phyloP scores from a whole-genome alignment of 1,284 basidiomycete genomes.

The Wallemia hederae region DNA sequence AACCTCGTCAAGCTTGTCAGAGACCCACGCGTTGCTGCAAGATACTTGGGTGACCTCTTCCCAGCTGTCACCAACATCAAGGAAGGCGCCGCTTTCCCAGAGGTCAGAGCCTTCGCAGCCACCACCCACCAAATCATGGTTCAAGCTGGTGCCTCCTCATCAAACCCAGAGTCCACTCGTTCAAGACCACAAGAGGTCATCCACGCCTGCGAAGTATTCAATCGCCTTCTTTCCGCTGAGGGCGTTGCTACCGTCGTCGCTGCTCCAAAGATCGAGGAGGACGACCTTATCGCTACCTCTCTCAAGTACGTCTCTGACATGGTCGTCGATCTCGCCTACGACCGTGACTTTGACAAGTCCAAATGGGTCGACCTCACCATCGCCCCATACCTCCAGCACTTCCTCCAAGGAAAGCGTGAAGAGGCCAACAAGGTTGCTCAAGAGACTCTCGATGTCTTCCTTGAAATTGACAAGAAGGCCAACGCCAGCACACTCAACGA shows the following conservation, averaged over 20 bases:
- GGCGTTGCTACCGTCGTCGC: neutral
- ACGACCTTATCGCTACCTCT: constrained; percentile 16
- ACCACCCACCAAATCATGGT: constrained; percentile 42
- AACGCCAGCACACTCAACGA: constrained; percentile 21
- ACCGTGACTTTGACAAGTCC: constrained; percentile 39
- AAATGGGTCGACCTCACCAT: constrained; percentile 41
- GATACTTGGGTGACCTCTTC: constrained; percentile 61
- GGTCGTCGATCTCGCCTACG: constrained; percentile 44
- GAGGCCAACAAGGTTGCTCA: constrained; percentile 25
- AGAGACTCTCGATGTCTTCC: constrained; percentile 37
- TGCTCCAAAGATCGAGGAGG: constrained; percentile 7
- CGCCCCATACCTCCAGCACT: constrained; percentile 28
- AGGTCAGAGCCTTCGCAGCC: constrained; percentile 75
- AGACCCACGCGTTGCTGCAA: constrained; percentile 62
- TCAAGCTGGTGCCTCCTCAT: constrained; percentile 48
- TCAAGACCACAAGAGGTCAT: neutral
- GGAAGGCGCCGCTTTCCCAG: constrained; percentile 76
- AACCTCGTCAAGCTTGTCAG: constrained; percentile 96
- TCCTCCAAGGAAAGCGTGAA: constrained; percentile 14
- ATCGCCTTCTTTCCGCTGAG: neutral
- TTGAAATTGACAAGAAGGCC: constrained; percentile 34
- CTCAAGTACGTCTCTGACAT: constrained; percentile 43
- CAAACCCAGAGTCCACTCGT: constrained; percentile 14
- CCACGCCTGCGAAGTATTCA: neutral
- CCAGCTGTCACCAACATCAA: constrained; percentile 80